A percentile compares a stretch with the other conserved stretches of the same genome.
Evolutionary conservation across 148 eudicot genomes (phyloP).

Genomic region (Polygonum aviculare): DNA sequence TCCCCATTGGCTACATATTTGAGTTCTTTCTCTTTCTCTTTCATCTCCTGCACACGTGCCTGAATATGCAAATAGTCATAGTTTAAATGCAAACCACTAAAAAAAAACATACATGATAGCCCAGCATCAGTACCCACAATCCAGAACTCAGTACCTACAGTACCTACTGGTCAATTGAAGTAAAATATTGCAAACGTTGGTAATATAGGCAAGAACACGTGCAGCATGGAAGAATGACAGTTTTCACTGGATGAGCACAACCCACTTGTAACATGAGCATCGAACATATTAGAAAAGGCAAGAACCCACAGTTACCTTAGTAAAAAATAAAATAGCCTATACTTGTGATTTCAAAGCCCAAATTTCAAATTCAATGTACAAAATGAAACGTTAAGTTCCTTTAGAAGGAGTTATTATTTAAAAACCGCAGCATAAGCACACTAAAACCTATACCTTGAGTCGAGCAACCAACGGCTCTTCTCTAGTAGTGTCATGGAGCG

Average conservation of each 20-base stretch:
- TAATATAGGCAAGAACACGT: background rate
- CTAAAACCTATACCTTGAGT: slow-evolving; percentile 45
- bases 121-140: background rate
- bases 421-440: background rate
- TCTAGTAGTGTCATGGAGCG: slow-evolving; percentile 31
- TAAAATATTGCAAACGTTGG: background rate
- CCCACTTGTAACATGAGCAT: background rate
- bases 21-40: slow-evolving; percentile 90
- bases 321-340: background rate
- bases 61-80: slow-evolving; percentile 14
- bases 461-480: slow-evolving; percentile 90
- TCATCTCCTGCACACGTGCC: slow-evolving; percentile 99
- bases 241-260: background rate
- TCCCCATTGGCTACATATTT: slow-evolving; percentile 51
- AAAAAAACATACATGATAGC: background rate
- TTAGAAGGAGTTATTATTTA: background rate
- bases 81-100: background rate
- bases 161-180: background rate
- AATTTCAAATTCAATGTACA: background rate
- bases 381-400: background rate
- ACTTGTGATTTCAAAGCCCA: background rate
- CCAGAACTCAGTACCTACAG: background rate
- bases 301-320: background rate
- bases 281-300: background rate
- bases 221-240: background rate